These are phyloP conservation scores for Ceratocystis eucalypticola DNA, from an alignment of 2,329 filamentous ascomycete species.

Conservation along the genomic window DNA sequence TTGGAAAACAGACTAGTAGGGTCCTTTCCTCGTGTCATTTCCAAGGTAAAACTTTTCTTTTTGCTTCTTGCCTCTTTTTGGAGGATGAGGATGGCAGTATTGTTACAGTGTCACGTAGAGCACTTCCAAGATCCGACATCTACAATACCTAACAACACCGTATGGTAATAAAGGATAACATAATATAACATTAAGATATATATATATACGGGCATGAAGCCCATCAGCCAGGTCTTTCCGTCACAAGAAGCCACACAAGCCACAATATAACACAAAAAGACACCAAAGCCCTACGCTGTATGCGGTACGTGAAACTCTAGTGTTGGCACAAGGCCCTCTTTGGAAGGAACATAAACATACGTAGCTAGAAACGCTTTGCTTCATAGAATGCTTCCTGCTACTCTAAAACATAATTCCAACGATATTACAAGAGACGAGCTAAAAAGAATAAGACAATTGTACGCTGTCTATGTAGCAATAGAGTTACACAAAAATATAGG, in stretches of 20 bases:
- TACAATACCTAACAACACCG: no score
- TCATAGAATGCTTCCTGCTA: background rate
- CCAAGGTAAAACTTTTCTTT: background rate
- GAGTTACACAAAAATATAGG: constrained; percentile 6
- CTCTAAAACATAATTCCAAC: background rate
- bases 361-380: background rate
- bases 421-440: background rate
- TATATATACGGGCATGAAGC: no score
- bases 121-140: background rate
- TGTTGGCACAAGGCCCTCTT: background rate
- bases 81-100: background rate
- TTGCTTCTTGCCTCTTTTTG: background rate
- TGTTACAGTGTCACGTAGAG: background rate
- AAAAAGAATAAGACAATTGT: constrained; percentile 18
- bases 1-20: background rate
- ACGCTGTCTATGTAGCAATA: constrained; percentile 1
- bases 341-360: background rate
- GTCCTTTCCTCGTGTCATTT: background rate
- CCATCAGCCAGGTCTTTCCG: background rate
- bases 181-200: no score
- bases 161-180: no score
- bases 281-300: background rate
- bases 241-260: background rate
- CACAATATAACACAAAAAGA: background rate
- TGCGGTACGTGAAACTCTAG: background rate